Base-by-base conservation (phyloP, 2,329 filamentous ascomycete species). In the Neonectria hederae region DNA sequence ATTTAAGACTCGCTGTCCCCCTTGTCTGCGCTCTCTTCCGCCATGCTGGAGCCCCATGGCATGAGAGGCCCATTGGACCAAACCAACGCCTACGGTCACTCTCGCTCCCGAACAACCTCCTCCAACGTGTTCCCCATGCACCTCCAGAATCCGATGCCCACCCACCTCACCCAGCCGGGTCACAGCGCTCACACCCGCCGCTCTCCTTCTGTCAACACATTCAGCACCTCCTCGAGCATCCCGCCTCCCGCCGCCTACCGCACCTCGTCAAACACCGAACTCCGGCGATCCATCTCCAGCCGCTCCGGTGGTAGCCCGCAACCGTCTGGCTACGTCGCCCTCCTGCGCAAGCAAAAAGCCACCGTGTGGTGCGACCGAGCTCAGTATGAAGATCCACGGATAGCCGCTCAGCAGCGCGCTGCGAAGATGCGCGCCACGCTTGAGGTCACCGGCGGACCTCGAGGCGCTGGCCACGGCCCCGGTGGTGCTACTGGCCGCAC, bases 351-450 rank as follows among this genome's bases (percentile, higher is more conserved):
- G 78, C 96, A 99, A 80, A 98, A 98, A 78, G 96, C 94, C 32
- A 99, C 96, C 0, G 96, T 99, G 5, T 99, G 96, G 96, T 97
- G 94, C 82, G 96, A 98, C 76, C 91, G 94, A 58, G 88, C 95
- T 10, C 96, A 99, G 78, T 90, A 92, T 66, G 94, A 98, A 79
- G 96, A 99, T 77, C 93, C 95, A 0, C 87, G 93, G 54, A 82
- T 96, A 62, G 82, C 91, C 4, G 94, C 93, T 28, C 91, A 94
- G 74, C 94, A 97, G 78, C 88, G 92, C 62, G 91, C 92, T 40
- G 96, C 94, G 63, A 97, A 96, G 83, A 89, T 92, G 82, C 87
- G 94, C 53, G 96, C 96, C 13, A 90, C 90, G 60, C 89, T 92
- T 73, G 94, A 97, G 80, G 90, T 98, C 8, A 89, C 90, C 53